Base-by-base conservation (phyloP, 345 rosid species). In the Moricandia arvensis region DNA sequence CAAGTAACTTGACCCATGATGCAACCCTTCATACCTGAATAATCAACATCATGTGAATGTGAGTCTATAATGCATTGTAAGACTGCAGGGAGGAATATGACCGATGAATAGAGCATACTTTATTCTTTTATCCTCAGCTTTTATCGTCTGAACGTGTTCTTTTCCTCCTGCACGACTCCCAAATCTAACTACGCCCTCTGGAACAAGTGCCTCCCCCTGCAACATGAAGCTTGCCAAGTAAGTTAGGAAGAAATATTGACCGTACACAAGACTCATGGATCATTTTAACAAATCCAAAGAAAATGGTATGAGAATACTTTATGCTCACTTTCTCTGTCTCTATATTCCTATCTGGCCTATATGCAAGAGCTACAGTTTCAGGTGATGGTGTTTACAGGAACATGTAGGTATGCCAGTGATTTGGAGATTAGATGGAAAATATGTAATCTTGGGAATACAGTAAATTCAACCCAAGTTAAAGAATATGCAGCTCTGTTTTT, bases 151-250 rank as follows among this genome's bases (percentile, higher is more conserved):
- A 12, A 91, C 96, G 13, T 88, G 85, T 37, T 87, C 91, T 82
- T 93, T 88, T 51, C 96, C 96, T 4, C 71, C 88, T 7, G 6
- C 75, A 75, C 93, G 88, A 73, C 71, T 71, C 21, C 95, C 99
- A 78, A 55, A 75, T 11, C 86, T 87, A 68, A 94, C 97, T 33
- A 89, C 79, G 15, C 87, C 86, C 79, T 91, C 99, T 10, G 97
- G 97, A 72, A 91, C 96, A 67, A 90, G 81, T 67, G 98, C 98
- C 83, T 94, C 98, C 0, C 98, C 97, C 98, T 91, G 78, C 66
- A 71, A 18, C 24, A 74, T 63, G 67, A n/a, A n/a, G n/a, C 7
- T 67, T 66, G 61, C 37, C 41, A 47, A 0, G 60, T 74, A 1
- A 41, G 35, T 59, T 58, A 16, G n/a, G n/a, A 2, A 21, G 24